phyloP scores from a whole-genome alignment of 352 stramenopile genomes.

The Peronospora destructor region DNA sequence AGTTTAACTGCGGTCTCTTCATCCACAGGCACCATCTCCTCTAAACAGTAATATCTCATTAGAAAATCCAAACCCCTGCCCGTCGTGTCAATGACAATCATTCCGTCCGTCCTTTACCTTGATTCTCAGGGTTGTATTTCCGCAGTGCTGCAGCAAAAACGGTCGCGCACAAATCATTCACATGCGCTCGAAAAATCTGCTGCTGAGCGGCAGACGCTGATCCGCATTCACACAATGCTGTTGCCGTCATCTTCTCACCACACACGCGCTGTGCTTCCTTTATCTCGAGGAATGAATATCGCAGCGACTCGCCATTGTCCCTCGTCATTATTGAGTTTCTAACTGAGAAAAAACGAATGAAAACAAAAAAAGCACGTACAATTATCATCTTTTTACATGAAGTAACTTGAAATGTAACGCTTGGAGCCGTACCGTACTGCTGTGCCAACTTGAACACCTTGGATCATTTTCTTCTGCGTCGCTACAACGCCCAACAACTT shows the following conservation, averaged over 20 bases:
- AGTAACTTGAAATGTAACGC: too few species aligned
- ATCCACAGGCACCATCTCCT: conserved; percentile 60
- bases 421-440: too few species aligned
- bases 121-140: conserved; percentile 63
- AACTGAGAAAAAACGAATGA: neutral
- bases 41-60: conserved; percentile 15
- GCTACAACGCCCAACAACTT: conserved; percentile 4
- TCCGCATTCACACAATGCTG: conserved; percentile 44
- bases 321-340: conserved; percentile 9
- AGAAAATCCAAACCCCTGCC: neutral
- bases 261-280: conserved; percentile 69
- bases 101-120: conserved; percentile 30
- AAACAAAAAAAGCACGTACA: neutral
- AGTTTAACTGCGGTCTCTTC: conserved; percentile 34
- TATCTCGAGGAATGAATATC: conserved; percentile 72
- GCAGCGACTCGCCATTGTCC: conserved; percentile 8
- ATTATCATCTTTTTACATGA: too few species aligned
- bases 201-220: conserved; percentile 49
- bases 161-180: conserved; percentile 67
- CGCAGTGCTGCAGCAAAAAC: conserved; percentile 57
- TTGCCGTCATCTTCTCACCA: conserved; percentile 43
- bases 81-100: neutral
- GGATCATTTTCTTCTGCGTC: neutral
- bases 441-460: too few species aligned
- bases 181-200: conserved; percentile 70